Evolutionary conservation across 768 basidiomycete species (phyloP), one percentile per base, ranked within the genome.

Genomic region (Podaxis sp.): DNA sequence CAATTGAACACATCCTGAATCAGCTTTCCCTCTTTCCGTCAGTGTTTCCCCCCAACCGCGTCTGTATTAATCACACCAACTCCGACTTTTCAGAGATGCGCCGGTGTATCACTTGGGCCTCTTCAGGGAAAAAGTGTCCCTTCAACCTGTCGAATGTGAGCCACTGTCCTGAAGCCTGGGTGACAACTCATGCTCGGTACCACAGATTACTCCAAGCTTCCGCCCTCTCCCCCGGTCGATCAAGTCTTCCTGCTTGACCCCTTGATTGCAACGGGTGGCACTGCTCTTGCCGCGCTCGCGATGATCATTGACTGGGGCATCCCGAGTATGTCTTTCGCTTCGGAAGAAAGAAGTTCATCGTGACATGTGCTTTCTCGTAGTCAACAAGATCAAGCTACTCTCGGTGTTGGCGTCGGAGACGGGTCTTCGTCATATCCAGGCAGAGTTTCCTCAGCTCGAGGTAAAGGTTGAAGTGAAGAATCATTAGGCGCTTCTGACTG

Each of bases 231-330:
- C 3, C 86, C 89, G 0, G 84, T 96, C 13, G 96, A 98, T 69
- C 74, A 84, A 43, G 87, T 94, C n/a, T 93, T 87, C 76, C 78
- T 98, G 24, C 80, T 98, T 33, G 96, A 98, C 67, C 96, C 96
- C 17, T 76, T 98, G 36, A 88, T 98, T 68, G 96, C 96, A 0
- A 98, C 96, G 2, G 96, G 95, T 56, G 92, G 94, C 11, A 98
- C 96, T 3, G 94, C 92, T 2, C 82, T 84, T 65, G 95, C 96
- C 17, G 96, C 96, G 8, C 72, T 98, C 59, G 70, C 82, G 55
- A 98, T 97, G 93, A 81, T 96, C 57, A 68, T 80, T 1, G 93
- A 93, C 58, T 93, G 91, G 92, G 91, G 92, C 29, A 81, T 93
- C 67, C 79, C 88, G 15, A 63, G 92, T 91, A 66, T 65, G 82